These are phyloP conservation scores for Aspergillus aculeatinus DNA, from an alignment of 2,329 filamentous ascomycete species.

Conservation along the genomic window DNA sequence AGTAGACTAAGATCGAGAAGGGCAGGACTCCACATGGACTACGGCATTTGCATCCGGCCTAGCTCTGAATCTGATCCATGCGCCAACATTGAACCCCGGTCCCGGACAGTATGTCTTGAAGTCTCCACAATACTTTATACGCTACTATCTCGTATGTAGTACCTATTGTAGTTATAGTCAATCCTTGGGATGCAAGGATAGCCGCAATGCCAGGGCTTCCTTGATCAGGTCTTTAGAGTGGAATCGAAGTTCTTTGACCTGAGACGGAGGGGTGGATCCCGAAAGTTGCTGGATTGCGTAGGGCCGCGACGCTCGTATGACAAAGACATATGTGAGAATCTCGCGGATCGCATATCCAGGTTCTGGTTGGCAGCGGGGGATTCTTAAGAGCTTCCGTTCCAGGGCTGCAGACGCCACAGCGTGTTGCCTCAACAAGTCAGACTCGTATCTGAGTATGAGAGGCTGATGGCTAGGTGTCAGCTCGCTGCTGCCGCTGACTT, in stretches of 20 bases:
- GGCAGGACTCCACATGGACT: neutral
- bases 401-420: neutral
- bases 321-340: neutral
- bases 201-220: neutral
- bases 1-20: too few relatives aligned
- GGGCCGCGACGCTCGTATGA: neutral
- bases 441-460: neutral
- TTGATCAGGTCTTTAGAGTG: neutral
- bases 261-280: neutral
- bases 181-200: neutral
- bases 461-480: neutral
- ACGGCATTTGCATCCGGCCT: neutral
- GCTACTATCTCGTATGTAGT: neutral
- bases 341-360: neutral
- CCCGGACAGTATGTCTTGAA: neutral
- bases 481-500: neutral
- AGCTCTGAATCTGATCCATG: neutral
- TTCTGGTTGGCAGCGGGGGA: neutral
- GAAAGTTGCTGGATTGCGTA: neutral
- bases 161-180: neutral
- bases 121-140: neutral
- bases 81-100: neutral
- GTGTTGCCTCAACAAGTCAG: neutral
- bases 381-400: neutral
- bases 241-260: neutral